Base-by-base conservation (phyloP, 2,329 filamentous ascomycete genomes). In the Colletotrichum camelliae region DNA sequence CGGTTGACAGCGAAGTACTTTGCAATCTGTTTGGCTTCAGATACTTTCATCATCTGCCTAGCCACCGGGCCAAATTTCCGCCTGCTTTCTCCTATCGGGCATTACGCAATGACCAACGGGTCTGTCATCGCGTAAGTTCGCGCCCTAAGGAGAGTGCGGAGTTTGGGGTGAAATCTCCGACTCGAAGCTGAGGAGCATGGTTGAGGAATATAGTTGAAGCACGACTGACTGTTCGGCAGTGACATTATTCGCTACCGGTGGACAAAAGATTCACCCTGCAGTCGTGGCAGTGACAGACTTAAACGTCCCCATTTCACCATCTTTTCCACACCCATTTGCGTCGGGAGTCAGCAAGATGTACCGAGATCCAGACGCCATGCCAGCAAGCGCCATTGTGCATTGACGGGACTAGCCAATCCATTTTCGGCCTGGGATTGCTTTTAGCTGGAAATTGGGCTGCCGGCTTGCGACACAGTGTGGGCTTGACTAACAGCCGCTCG, bases 71-170 rank as follows among this genome's bases (percentile, higher is more conserved):
- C 7, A 64, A 64, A 15, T 29, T 43, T 35, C 29, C 29, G 16
- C 15, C 35, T 37, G 9, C 24, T 66, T 27, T 27, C 33, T 39
- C 24, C 24, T 21, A 48, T 16, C 39, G 24, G 39, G 29, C 43
- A 24, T n/a, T 58, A 62, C 39, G 43, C 58, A 55, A 65, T 70
- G 58, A 43, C 39, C 43, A 37, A 74, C 37, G 15, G 43, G 43
- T 64, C 66, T 57, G 57, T 64, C 24, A 74, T 65, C 67, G 43
- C 29, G 18, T 70, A 74, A 58, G 58, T 74, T 74, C 57, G 33
- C 43, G 43, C 55, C 57, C 18, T 10, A 39, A 43, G 57, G n/a
- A 48, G 60, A n/a, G 27, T 66, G 72, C 61, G 61, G 52, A 67
- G 18, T 61, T 39, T 65, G 13, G 15, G 21, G 31, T 21, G 57